Evolutionary conservation across 2,329 filamentous ascomycete species (phyloP), one percentile per base, ranked within the genome.

Genomic region (Apiospora rasikravindrae): DNA sequence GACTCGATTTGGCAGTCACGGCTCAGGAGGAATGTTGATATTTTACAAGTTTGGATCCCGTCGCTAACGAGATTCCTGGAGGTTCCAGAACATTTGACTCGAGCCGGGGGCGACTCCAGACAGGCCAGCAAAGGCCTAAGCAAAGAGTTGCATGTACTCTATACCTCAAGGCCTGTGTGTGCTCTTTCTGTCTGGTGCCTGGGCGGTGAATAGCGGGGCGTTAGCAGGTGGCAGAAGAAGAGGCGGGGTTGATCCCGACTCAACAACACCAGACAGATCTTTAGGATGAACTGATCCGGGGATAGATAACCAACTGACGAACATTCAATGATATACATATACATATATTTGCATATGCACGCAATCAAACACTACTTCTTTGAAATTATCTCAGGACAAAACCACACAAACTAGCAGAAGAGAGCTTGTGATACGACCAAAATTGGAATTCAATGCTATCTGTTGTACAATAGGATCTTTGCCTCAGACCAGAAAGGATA

Each of bases 121-220:
- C 33, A 37, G 51, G 51, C 22, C 53, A 61, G 29, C 29, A 29
- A 61, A 22, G 29, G 53, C 53, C 29, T 61, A 37, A 22, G 49
- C 13, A 26, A 8, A 11, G 14, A 29, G 24, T 16, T 29, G 14
- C 49, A 53, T 53, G 49, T 53, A 16, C 49, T 24, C 6, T 13
- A 47, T 16, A 44, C 13, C 16, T n/a, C 47, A 24, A 22, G 47
- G 45, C 22, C 45, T 16, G 16, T 6, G 3, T 33, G 33, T 37
- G 33, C 33, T n/a, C 45, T 49, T 49, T 61, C 29, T 40, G 57
- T 53, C 49, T 53, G n/a, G 22, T 6, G 37, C 19, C 29, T n/a
- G 57, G 57, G 57, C 57, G 57, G 57, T 64, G 57, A 64, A 64
- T 22, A 64, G 57, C 57, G 57, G 57, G 57, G 57, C 57, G 33